A percentile compares a stretch with the other conserved stretches of the same genome.
Conservation (phyloP, 2,329 filamentous ascomycete species). For the Aspergillus neotritici region DNA sequence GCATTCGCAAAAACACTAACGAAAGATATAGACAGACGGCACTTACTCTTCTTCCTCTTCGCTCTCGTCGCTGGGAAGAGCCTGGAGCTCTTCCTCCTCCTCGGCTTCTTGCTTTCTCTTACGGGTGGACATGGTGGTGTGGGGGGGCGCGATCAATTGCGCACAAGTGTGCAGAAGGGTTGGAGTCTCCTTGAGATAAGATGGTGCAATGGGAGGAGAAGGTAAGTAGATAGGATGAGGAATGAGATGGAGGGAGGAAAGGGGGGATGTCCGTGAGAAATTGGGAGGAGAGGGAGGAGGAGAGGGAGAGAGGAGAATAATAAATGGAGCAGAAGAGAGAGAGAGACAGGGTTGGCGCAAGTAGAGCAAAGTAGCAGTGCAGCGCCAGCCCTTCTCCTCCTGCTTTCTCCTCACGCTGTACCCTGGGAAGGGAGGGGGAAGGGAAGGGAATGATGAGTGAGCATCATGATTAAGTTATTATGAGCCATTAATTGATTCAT, state of each 20-base stretch:
- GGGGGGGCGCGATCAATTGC: slow-evolving; percentile 10
- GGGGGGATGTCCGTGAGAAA: too few species aligned
- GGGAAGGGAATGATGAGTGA: slow-evolving; percentile 1
- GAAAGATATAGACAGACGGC: slow-evolving; percentile 2
- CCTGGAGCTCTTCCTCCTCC: slow-evolving; percentile 44
- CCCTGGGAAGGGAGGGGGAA: not conserved
- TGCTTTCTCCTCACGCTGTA: too few species aligned
- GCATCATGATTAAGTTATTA: not conserved
- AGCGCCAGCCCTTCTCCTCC: too few species aligned
- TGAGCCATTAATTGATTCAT: too few species aligned
- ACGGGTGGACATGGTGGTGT: slow-evolving; percentile 40
- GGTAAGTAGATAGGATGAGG: slow-evolving; percentile 2
- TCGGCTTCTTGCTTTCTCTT: slow-evolving; percentile 48
- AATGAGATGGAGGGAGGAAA: slow-evolving; percentile 9
- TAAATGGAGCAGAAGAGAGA: slow-evolving; percentile 13
- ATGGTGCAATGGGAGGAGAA: slow-evolving; percentile 47
- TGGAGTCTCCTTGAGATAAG: not conserved
- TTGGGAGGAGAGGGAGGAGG: slow-evolving; percentile 23
- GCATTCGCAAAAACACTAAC: not conserved
- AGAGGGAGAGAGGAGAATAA: slow-evolving; percentile 35
- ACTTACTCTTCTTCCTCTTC: slow-evolving; percentile 49
- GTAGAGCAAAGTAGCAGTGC: too few species aligned
- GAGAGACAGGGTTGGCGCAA: slow-evolving; percentile 15
- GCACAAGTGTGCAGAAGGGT: slow-evolving; percentile 1
- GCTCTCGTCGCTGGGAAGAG: slow-evolving; percentile 46